Evolutionary conservation across 768 basidiomycete genomes (phyloP).

Genomic region (Pleurotus giganteus): DNA sequence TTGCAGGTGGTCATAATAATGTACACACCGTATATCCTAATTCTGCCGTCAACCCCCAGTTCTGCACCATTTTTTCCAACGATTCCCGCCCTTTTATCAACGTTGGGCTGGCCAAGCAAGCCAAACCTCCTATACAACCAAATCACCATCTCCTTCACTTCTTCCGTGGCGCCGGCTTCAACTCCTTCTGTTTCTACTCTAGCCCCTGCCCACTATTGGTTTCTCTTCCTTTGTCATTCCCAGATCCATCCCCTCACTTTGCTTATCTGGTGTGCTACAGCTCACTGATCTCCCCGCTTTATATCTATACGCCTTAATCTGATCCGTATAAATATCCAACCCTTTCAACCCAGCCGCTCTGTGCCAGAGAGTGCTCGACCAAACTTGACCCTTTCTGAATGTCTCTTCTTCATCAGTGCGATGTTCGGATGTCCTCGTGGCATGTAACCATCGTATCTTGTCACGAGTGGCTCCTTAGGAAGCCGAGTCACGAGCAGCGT

Average conservation of each 20-base stretch:
- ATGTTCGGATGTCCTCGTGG: slow-evolving; percentile 22
- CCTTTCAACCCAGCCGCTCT: slow-evolving; percentile 21
- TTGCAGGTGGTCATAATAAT: background rate
- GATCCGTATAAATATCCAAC: slow-evolving; percentile 15
- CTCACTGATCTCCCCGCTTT: slow-evolving; percentile 12
- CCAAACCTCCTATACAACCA: slow-evolving; percentile 11
- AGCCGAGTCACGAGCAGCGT: slow-evolving; percentile 12
- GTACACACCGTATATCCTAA: background rate
- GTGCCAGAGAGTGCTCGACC: slow-evolving; percentile 23
- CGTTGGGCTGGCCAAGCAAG: too few species aligned
- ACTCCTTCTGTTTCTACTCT: background rate
- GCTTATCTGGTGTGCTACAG: slow-evolving; percentile 17
- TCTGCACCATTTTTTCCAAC: background rate
- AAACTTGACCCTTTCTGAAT: slow-evolving; percentile 17
- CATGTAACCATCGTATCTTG: slow-evolving; percentile 25
- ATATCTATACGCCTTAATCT: slow-evolving; percentile 12
- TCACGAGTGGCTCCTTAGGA: slow-evolving; percentile 1
- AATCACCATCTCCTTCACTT: background rate
- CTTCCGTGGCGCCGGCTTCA: background rate
- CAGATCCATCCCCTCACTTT: slow-evolving; percentile 10
- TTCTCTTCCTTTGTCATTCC: slow-evolving; percentile 3
- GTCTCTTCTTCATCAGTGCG: slow-evolving; percentile 14
- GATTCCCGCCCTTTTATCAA: background rate
- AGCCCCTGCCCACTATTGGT: background rate
- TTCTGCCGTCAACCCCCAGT: background rate